These are phyloP conservation scores for Fusarium drepaniforme DNA, from an alignment of 2,329 filamentous ascomycete genomes.

Conservation along the genomic window DNA sequence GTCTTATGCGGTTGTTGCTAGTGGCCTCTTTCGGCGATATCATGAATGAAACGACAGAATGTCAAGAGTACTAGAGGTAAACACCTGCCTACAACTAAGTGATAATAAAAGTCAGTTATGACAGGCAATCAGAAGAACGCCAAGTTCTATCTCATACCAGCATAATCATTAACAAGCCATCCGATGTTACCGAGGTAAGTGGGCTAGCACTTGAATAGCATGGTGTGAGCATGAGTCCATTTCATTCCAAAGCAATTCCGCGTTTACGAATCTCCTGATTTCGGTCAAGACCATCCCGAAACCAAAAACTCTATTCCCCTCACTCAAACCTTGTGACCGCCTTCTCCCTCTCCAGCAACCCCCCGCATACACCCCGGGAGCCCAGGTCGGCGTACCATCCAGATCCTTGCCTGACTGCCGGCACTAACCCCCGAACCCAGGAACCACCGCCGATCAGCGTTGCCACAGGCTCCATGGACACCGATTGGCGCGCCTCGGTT, in stretches of 20 bases:
- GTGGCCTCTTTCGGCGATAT: neutral
- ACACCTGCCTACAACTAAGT: neutral
- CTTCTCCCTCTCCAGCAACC: neutral
- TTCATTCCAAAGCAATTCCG: neutral
- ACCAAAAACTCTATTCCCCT: constrained; percentile 19
- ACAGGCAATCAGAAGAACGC: neutral
- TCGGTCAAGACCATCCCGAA: constrained; percentile 16
- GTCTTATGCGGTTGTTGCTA: too few relatives aligned
- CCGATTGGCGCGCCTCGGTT: constrained; percentile 33
- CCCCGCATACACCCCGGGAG: constrained; percentile 19
- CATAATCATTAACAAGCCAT: neutral
- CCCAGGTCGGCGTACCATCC: constrained; percentile 2
- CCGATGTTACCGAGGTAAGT: constrained; percentile 6
- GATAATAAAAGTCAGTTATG: neutral
- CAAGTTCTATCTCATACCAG: neutral
- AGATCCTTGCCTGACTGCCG: constrained; percentile 20
- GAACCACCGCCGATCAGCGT: constrained; percentile 1
- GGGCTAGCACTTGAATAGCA: neutral
- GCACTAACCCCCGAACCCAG: constrained; percentile 11
- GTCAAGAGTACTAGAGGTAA: neutral
- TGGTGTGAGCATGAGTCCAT: neutral
- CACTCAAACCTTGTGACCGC: constrained; percentile 4
- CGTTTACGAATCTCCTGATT: constrained; percentile 22
- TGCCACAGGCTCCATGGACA: neutral
- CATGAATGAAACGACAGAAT: neutral